Conservation (phyloP, 2,329 filamentous ascomycete genomes). For the Penicillium sp. region DNA sequence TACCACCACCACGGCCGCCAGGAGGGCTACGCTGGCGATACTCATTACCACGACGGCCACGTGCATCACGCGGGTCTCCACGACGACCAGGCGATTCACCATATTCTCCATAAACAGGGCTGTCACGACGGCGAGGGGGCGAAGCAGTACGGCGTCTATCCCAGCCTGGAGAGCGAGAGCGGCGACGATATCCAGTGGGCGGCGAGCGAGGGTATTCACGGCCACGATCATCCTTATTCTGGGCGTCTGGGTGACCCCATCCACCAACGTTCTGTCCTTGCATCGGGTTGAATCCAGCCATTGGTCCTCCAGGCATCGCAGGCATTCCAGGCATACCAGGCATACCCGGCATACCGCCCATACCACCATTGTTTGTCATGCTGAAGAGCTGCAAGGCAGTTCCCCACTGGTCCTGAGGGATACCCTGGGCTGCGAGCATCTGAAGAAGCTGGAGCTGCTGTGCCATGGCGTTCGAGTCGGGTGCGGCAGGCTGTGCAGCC, state of each 20-base stretch:
- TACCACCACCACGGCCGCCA: constrained; percentile 50
- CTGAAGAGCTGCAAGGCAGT: constrained; percentile 55
- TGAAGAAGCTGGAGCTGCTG: constrained; percentile 73
- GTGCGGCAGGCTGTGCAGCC: constrained; percentile 33
- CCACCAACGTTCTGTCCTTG: constrained; percentile 34
- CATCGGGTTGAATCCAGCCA: constrained; percentile 33
- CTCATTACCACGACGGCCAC: constrained; percentile 56
- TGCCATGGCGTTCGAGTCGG: constrained; percentile 56
- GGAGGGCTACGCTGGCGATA: constrained; percentile 88
- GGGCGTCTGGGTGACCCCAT: constrained; percentile 41
- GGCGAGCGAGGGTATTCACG: constrained; percentile 64
- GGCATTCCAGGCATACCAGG: constrained; percentile 29
- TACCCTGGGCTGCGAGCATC: constrained; percentile 70
- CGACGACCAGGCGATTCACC: constrained; percentile 65
- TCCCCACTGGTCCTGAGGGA: constrained; percentile 74
- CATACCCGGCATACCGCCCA: constrained; percentile 31
- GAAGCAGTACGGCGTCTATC: constrained; percentile 68
- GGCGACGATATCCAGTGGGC: constrained; percentile 60
- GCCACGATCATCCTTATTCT: constrained; percentile 59
- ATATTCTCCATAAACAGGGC: constrained; percentile 71
- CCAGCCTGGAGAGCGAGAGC: constrained; percentile 77
- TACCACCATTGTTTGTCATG: constrained; percentile 28
- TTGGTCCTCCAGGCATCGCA: constrained; percentile 26
- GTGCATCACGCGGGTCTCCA: constrained; percentile 56
- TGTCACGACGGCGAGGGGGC: constrained; percentile 62